Evolutionary conservation across 2,329 filamentous ascomycete species (phyloP).

Genomic region (Nigrospora oryzae): DNA sequence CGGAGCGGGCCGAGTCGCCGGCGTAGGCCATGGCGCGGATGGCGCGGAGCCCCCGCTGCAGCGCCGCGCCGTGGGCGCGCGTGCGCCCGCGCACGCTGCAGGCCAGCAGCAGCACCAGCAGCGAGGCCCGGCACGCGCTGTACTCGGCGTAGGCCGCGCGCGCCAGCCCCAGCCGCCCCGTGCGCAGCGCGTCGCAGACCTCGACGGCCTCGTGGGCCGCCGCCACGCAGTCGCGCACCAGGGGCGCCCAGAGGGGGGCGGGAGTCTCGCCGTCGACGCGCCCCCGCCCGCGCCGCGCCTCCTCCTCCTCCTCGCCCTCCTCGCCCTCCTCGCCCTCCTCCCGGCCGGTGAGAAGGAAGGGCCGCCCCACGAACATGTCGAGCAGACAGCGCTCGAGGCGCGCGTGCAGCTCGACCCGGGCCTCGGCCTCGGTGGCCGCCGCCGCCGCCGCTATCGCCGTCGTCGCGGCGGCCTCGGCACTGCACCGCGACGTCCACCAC

Average conservation of each 20-base stretch:
- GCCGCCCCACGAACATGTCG: slow-evolving; percentile 43
- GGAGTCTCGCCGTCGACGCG: slow-evolving; percentile 1
- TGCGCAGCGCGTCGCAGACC: slow-evolving; percentile 36
- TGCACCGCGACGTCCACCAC: slow-evolving; percentile 19
- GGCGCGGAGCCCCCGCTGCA: background rate
- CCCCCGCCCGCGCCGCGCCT: no score
- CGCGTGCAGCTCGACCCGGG: slow-evolving; percentile 40
- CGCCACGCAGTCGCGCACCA: slow-evolving; percentile 44
- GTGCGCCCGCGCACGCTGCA: background rate
- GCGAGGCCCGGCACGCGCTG: slow-evolving; percentile 43
- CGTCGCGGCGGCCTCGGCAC: slow-evolving; percentile 28
- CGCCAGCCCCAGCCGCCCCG: slow-evolving; percentile 40
- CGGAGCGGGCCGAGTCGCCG: background rate
- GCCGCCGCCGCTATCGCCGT: no score
- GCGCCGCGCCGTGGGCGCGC: background rate
- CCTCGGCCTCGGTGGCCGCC: no score
- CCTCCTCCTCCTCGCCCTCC: no score
- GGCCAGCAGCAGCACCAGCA: slow-evolving; percentile 27
- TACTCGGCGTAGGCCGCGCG: slow-evolving; percentile 48
- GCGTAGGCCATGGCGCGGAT: background rate
- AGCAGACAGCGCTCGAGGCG: slow-evolving; percentile 44
- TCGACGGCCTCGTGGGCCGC: slow-evolving; percentile 42
- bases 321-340: no score
- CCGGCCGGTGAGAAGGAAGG: slow-evolving; percentile 36
- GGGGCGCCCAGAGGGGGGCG: slow-evolving; percentile 14